Percentiles rank a stretch among this genome's conserved stretches.
Evolutionary conservation across 139 green algal genomes (phyloP).

Genomic region (Haematococcus sp.): DNA sequence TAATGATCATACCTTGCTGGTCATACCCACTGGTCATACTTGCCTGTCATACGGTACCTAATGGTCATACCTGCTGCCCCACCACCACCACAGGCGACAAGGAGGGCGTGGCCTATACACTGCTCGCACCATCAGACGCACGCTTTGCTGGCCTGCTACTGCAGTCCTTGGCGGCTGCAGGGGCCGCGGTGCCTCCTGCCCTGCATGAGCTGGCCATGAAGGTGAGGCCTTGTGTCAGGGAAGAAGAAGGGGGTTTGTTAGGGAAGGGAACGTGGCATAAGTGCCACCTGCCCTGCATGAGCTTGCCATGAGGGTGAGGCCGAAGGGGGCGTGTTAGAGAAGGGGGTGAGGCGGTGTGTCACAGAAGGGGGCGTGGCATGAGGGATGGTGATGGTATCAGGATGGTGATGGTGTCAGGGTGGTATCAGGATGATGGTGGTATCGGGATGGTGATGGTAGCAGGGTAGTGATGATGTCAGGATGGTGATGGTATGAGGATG

Average conservation of each 20-base stretch:
- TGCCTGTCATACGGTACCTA: too few species aligned
- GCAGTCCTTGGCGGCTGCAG: slow-evolving; percentile 59
- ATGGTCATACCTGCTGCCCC: too few species aligned
- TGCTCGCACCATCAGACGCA: slow-evolving; percentile 71
- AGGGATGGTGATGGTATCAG: too few species aligned
- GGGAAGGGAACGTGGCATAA: not conserved
- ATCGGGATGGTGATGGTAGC: too few species aligned
- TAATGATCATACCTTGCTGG: too few species aligned
- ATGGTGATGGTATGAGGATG: too few species aligned
- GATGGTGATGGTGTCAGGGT: too few species aligned
- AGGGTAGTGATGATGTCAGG: too few species aligned
- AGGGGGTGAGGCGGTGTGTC: not conserved
- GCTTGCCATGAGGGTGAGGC: slow-evolving; percentile 62
- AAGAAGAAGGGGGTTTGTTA: not conserved
- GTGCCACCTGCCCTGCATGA: slow-evolving; percentile 63
- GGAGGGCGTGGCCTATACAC: slow-evolving; percentile 82
- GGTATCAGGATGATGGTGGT: too few species aligned
- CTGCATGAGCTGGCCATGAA: slow-evolving; percentile 72
- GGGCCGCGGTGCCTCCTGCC: slow-evolving; percentile 67
- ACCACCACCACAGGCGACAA: slow-evolving; percentile 71
- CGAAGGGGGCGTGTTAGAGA: not conserved
- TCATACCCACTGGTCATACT: too few species aligned
- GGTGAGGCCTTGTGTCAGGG: slow-evolving; percentile 21
- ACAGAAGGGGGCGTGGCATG: not conserved
- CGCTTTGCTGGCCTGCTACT: slow-evolving; percentile 75